Evolutionary conservation across 129 eudicot genomes (phyloP).

Genomic region (Artemisia argyi): DNA sequence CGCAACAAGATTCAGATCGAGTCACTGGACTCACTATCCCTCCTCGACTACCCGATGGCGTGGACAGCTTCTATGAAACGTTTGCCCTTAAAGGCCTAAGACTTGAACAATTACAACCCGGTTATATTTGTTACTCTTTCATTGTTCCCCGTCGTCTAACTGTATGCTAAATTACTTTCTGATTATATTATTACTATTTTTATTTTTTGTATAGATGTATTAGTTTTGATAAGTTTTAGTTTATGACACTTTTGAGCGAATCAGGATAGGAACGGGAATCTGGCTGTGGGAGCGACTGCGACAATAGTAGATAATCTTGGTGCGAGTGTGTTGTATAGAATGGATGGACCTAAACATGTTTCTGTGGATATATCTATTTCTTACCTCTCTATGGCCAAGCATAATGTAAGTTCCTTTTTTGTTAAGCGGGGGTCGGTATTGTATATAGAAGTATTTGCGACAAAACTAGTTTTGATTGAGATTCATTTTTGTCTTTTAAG

Average conservation of each 20-base stretch:
- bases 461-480: too few relatives aligned
- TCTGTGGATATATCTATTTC: slow-evolving; percentile 32
- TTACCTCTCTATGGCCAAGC: slow-evolving; percentile 27
- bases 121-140: slow-evolving; percentile 35
- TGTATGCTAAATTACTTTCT: neutral
- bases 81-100: slow-evolving; percentile 35
- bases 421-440: too few relatives aligned
- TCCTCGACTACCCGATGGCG: slow-evolving; percentile 12
- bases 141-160: slow-evolving; percentile 42
- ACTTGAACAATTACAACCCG: slow-evolving; percentile 28
- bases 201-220: too few relatives aligned
- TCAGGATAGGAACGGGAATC: slow-evolving; percentile 30
- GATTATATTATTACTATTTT: too few relatives aligned
- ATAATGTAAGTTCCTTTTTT: slow-evolving; percentile 12
- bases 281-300: slow-evolving; percentile 27
- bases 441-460: too few relatives aligned
- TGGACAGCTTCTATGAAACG: slow-evolving; percentile 35
- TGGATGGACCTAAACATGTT: slow-evolving; percentile 11
- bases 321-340: neutral
- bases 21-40: slow-evolving; percentile 25
- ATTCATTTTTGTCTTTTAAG: too few relatives aligned
- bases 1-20: slow-evolving; percentile 21
- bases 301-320: slow-evolving; percentile 24
- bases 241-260: neutral
- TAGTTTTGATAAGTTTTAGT: neutral